Percentiles rank a stretch among this genome's conserved stretches.
Conservation (phyloP, 768 basidiomycete genomes). For the Phanerochaete carnosa region DNA sequence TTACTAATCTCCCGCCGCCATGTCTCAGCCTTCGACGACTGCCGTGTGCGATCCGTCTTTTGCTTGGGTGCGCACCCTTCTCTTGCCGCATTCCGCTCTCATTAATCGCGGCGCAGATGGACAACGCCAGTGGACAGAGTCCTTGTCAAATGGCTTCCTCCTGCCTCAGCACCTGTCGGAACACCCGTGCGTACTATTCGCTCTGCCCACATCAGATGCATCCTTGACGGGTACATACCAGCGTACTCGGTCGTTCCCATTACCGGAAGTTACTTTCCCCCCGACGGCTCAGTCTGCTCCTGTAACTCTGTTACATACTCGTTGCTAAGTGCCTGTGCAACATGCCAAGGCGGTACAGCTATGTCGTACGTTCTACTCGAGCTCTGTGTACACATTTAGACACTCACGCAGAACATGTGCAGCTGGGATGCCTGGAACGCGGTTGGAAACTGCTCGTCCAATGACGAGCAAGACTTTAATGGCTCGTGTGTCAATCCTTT, state of each 20-base stretch:
- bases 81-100: background rate
- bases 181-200: conserved; percentile 27
- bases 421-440: too few relatives aligned
- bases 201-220: too few relatives aligned
- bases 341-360: conserved; percentile 35
- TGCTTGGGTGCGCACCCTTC: conserved; percentile 2
- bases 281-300: conserved; percentile 38
- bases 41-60: background rate
- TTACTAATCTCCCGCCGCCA: background rate
- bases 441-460: too few relatives aligned
- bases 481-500: too few relatives aligned
- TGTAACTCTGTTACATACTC: conserved; percentile 54
- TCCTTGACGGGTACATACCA: too few relatives aligned
- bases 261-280: too few relatives aligned
- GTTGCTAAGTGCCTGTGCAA: conserved; percentile 48
- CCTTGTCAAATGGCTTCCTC: conserved; percentile 45
- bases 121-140: conserved; percentile 36
- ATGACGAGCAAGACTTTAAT: too few relatives aligned
- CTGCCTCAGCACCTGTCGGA: conserved; percentile 38
- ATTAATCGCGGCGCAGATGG: conserved; percentile 27
- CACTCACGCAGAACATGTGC: too few relatives aligned
- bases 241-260: too few relatives aligned
- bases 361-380: background rate
- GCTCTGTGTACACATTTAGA: too few relatives aligned
- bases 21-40: background rate